phyloP scores from a whole-genome alignment of 352 stramenopile species.

The Phytophthora ohioensis region DNA sequence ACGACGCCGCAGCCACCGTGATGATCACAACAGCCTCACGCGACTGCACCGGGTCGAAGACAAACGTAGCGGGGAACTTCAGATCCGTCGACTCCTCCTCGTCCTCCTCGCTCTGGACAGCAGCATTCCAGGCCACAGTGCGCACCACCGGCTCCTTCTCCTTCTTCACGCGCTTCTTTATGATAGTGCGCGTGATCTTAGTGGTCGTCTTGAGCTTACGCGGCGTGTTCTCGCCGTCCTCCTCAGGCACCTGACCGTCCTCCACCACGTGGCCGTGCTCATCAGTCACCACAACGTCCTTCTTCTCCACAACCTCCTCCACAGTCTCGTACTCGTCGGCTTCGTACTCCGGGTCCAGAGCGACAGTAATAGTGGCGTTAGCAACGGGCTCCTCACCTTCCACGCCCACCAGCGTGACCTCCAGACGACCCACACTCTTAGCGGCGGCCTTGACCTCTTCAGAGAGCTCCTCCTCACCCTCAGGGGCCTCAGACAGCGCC shows the following conservation, averaged over 20 bases:
- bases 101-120: slow-evolving; percentile 11
- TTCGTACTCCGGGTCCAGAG: slow-evolving; percentile 84
- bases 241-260: slow-evolving; percentile 41
- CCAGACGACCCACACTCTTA: slow-evolving; percentile 81
- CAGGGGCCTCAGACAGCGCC: slow-evolving; percentile 49
- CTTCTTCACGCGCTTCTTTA: slow-evolving; percentile 70
- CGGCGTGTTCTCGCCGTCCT: slow-evolving; percentile 45
- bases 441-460: slow-evolving; percentile 40
- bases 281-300: slow-evolving; percentile 60
- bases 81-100: slow-evolving; percentile 15
- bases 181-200: slow-evolving; percentile 64
- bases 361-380: slow-evolving; percentile 66
- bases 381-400: slow-evolving; percentile 67
- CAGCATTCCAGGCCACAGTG: slow-evolving; percentile 47
- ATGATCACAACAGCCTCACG: slow-evolving; percentile 82
- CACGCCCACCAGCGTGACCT: slow-evolving; percentile 64
- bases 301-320: slow-evolving; percentile 67
- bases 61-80: slow-evolving; percentile 72
- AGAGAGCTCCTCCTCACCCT: slow-evolving; percentile 38
- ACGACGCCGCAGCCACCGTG: slow-evolving; percentile 50
- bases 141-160: slow-evolving; percentile 54
- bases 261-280: slow-evolving; percentile 59
- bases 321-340: slow-evolving; percentile 61
- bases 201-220: slow-evolving; percentile 67
- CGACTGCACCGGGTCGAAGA: slow-evolving; percentile 87